These are phyloP conservation scores for Acacia crassicarpa DNA, from an alignment of 306 rosid species.

Conservation along the genomic window DNA sequence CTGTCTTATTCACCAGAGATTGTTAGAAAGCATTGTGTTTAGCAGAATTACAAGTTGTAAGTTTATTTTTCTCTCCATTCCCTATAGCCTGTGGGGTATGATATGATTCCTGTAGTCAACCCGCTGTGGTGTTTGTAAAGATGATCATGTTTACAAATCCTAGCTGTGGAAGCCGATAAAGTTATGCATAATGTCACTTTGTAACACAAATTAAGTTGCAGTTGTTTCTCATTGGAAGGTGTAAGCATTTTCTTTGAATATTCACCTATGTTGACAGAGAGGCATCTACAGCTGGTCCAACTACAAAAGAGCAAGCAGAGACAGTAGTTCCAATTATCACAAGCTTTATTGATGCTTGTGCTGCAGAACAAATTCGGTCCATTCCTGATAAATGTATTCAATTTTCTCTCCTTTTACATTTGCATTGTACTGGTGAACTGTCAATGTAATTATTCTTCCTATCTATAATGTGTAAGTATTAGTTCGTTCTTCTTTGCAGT, in stretches of 20 bases:
- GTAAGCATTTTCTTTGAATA: not conserved
- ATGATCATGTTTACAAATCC: not conserved
- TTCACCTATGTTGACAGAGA: constrained; percentile 58
- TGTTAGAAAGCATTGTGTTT: not conserved
- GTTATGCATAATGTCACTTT: not conserved
- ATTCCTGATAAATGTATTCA: constrained; percentile 77
- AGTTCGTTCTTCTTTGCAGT: constrained; percentile 45
- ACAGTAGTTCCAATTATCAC: constrained; percentile 43
- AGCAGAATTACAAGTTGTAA: not conserved
- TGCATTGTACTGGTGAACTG: not conserved
- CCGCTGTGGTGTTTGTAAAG: not conserved
- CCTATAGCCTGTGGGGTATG: not conserved
- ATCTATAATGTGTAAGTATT: not conserved
- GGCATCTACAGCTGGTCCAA: constrained; percentile 48
- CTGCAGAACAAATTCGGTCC: constrained; percentile 70
- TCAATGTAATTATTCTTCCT: not conserved
- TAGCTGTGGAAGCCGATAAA: not conserved
- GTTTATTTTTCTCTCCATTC: not conserved
- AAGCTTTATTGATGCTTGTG: constrained; percentile 62
- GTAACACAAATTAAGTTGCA: not conserved
- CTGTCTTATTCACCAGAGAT: not conserved
- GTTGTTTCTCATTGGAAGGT: constrained; percentile 13
- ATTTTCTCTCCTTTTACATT: constrained; percentile 4
- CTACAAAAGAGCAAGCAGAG: constrained; percentile 62
- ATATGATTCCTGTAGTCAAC: not conserved